Conservation (phyloP, 352 stramenopile species). For the Globisporangium middletonii region DNA sequence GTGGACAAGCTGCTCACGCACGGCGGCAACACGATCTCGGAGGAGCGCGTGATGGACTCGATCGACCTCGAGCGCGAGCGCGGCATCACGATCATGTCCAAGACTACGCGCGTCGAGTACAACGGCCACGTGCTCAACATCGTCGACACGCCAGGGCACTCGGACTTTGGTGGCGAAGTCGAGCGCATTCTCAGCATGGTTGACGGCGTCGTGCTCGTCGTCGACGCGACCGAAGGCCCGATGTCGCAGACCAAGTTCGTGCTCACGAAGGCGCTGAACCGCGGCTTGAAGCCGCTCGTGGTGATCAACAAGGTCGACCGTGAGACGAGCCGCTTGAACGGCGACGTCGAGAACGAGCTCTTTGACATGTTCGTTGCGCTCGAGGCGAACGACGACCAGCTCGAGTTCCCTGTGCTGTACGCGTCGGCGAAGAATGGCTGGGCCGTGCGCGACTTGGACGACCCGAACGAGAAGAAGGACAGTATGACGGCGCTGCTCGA, state of each 20-base stretch:
- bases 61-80: constrained; percentile 97
- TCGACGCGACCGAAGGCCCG: constrained; percentile 95
- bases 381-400: constrained; percentile 91
- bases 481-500: constrained; percentile 97
- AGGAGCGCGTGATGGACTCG: constrained; percentile 97
- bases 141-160: constrained; percentile 97
- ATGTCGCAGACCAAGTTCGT: constrained; percentile 99
- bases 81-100: constrained; percentile 99
- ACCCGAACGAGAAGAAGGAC: constrained; percentile 43
- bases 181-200: constrained; percentile 97
- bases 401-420: constrained; percentile 97
- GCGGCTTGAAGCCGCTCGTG: constrained; percentile 92
- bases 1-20: constrained; percentile 97
- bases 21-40: constrained; percentile 81
- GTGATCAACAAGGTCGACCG: constrained; percentile 99
- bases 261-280: constrained; percentile 92
- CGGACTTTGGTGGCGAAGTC: constrained; percentile 98
- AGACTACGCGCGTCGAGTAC: constrained; percentile 96
- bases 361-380: constrained; percentile 97
- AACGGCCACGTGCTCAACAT: constrained; percentile 94
- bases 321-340: constrained; percentile 84
- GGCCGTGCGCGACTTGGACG: constrained; percentile 88
- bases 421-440: constrained; percentile 95
- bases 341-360: constrained; percentile 95
- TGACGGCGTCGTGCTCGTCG: constrained; percentile 95